These are phyloP conservation scores for Suillus bovinus DNA, from an alignment of 768 basidiomycete genomes.

Conservation along the genomic window DNA sequence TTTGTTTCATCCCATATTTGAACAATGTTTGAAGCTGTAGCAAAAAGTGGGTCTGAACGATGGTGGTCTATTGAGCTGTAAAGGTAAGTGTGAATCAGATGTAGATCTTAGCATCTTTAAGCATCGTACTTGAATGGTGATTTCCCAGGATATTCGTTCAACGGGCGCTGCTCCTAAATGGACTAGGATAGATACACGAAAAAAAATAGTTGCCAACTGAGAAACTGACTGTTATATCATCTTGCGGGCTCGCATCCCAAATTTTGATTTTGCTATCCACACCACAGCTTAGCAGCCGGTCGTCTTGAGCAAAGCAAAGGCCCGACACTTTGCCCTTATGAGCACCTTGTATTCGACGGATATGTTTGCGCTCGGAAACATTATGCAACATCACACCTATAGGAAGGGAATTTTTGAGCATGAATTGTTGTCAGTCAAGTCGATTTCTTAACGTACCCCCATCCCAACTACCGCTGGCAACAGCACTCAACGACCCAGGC, in stretches of 20 bases:
- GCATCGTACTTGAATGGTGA: conserved; percentile 78
- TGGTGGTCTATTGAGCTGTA: conserved; percentile 92
- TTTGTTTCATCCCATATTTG: conserved; percentile 99
- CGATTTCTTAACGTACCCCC: conserved; percentile 65
- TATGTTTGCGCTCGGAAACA: conserved; percentile 55
- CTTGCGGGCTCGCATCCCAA: conserved; percentile 56
- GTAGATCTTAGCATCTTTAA: conserved; percentile 2
- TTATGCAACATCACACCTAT: conserved; percentile 87
- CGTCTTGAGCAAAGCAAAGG: conserved; percentile 66
- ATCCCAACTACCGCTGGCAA: conserved; percentile 95
- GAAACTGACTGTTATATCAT: conserved; percentile 39
- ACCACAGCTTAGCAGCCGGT: conserved; percentile 74
- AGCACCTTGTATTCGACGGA: conserved; percentile 61
- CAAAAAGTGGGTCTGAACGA: conserved; percentile 83
- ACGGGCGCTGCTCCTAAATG: conserved; percentile 49
- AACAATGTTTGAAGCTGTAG: conserved; percentile 89
- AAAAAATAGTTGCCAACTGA: neutral
- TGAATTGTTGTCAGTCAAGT: neutral
- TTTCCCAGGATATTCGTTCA: conserved; percentile 83
- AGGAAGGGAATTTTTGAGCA: neutral
- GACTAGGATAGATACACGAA: conserved; percentile 15
- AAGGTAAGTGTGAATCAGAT: neutral
- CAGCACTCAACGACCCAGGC: conserved; percentile 67
- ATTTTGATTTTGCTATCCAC: conserved; percentile 82
- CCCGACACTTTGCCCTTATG: conserved; percentile 89